Conservation (phyloP, 495 filamentous ascomycete species). For the Haplographium delicatum region DNA sequence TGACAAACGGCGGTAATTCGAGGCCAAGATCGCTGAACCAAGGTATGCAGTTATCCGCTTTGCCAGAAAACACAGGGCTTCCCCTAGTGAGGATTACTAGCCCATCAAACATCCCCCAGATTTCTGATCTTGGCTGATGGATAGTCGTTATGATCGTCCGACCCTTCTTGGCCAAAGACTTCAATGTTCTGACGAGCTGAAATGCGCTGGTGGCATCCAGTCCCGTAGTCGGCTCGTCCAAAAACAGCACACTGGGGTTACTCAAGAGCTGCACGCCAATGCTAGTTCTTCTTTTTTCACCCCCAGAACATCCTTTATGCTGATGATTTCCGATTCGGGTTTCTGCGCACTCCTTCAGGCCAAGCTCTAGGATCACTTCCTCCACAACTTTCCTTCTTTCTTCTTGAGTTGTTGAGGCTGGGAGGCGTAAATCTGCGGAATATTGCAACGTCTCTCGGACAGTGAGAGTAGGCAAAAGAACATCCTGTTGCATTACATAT, state of each 20-base stretch:
- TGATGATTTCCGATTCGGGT: slow-evolving; percentile 62
- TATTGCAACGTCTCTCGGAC: slow-evolving; percentile 68
- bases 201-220: slow-evolving; percentile 72
- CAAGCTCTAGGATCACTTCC: slow-evolving; percentile 67
- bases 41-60: slow-evolving; percentile 41
- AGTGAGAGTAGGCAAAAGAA: slow-evolving; percentile 63
- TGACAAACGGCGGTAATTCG: slow-evolving; percentile 59
- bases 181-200: slow-evolving; percentile 63
- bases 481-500: slow-evolving; percentile 75
- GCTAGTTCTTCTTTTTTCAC: slow-evolving; percentile 67
- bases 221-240: slow-evolving; percentile 73
- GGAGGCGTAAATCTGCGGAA: slow-evolving; percentile 64
- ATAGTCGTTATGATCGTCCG: slow-evolving; percentile 68
- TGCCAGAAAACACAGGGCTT: slow-evolving; percentile 59
- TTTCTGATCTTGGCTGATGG: slow-evolving; percentile 69
- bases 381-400: slow-evolving; percentile 59
- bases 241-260: slow-evolving; percentile 68
- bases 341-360: slow-evolving; percentile 67
- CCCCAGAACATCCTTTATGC: slow-evolving; percentile 70
- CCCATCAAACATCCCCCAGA: slow-evolving; percentile 68
- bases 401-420: slow-evolving; percentile 49
- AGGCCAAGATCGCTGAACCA: slow-evolving; percentile 55
- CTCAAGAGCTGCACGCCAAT: slow-evolving; percentile 71
- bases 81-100: slow-evolving; percentile 60
- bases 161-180: slow-evolving; percentile 57